Evolutionary conservation across 192 early-diverging fungal species (phyloP).

Genomic region (Podochytrium sp.): DNA sequence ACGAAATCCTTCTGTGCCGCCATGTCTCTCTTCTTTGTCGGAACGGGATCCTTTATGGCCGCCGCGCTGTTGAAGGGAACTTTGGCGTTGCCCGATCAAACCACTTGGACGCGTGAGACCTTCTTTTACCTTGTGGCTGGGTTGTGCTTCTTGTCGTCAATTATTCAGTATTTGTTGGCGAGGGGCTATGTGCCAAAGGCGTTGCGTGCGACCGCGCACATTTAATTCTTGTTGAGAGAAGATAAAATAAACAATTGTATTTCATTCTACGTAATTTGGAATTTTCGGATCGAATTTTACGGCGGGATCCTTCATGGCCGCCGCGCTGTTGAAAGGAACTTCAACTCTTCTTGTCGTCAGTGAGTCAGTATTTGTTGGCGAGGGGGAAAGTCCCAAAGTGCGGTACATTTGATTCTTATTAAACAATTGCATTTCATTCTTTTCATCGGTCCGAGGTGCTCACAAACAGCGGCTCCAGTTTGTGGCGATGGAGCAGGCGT

Average conservation of each 20-base stretch:
- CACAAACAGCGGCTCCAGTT: too few relatives aligned
- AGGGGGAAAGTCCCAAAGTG: neutral
- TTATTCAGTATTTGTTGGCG: conserved; percentile 37
- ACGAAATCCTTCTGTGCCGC: conserved; percentile 56
- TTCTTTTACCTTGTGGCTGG: conserved; percentile 39
- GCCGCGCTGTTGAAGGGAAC: neutral
- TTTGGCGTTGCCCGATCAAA: too few relatives aligned
- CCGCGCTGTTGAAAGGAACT: neutral
- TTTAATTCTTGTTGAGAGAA: too few relatives aligned
- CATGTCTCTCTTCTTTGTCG: conserved; percentile 57
- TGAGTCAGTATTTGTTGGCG: conserved; percentile 36
- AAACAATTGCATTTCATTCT: too few relatives aligned
- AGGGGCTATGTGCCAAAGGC: neutral
- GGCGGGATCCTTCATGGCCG: conserved; percentile 51
- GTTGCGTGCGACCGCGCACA: too few relatives aligned
- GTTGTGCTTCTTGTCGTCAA: conserved; percentile 31
- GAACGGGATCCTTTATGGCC: conserved; percentile 50
- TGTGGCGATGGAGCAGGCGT: too few relatives aligned
- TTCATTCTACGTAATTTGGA: too few relatives aligned
- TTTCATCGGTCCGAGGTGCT: too few relatives aligned
- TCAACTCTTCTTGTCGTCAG: conserved; percentile 29
- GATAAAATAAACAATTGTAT: too few relatives aligned
- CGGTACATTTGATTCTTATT: too few relatives aligned
- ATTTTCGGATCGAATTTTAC: too few relatives aligned
- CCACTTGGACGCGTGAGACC: neutral